phyloP scores from a whole-genome alignment of 2,329 filamentous ascomycete genomes.

The Trichoderma oligosporum region DNA sequence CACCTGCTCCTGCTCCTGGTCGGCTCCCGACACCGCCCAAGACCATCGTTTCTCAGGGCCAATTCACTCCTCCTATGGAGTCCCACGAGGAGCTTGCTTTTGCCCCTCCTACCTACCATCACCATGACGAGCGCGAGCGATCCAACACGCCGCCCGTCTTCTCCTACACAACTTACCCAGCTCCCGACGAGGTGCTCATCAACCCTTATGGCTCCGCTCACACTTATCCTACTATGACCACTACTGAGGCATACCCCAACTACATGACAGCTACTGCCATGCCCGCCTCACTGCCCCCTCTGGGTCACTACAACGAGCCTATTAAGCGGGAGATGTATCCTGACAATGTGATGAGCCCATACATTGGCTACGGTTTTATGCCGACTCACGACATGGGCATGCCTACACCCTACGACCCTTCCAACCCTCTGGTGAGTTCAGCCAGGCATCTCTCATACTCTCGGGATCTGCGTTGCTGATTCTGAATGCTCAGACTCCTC shows the following conservation, averaged over 20 bases:
- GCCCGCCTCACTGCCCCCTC: constrained; percentile 59
- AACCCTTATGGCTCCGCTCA: constrained; percentile 54
- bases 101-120: constrained; percentile 32
- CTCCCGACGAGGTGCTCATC: constrained; percentile 62
- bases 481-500: constrained; percentile 61
- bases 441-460: constrained; percentile 40
- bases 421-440: constrained; percentile 71
- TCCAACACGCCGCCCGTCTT: constrained; percentile 70
- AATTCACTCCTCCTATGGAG: constrained; percentile 60
- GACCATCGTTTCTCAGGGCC: constrained; percentile 44
- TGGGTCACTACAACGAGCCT: constrained; percentile 60
- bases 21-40: constrained; percentile 32
- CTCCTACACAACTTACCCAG: constrained; percentile 62
- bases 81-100: constrained; percentile 65
- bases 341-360: constrained; percentile 60
- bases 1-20: constrained; percentile 16
- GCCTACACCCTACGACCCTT: constrained; percentile 60
- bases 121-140: constrained; percentile 58
- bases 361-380: constrained; percentile 65
- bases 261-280: constrained; percentile 52
- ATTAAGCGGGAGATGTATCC: constrained; percentile 63
- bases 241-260: constrained; percentile 50
- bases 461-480: constrained; percentile 48
- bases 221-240: constrained; percentile 50
- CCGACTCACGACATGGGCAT: constrained; percentile 60